Percentiles rank a stretch among this genome's conserved stretches.
Evolutionary conservation across 345 rosid species (phyloP).

Genomic region (Cardamine resedifolia): DNA sequence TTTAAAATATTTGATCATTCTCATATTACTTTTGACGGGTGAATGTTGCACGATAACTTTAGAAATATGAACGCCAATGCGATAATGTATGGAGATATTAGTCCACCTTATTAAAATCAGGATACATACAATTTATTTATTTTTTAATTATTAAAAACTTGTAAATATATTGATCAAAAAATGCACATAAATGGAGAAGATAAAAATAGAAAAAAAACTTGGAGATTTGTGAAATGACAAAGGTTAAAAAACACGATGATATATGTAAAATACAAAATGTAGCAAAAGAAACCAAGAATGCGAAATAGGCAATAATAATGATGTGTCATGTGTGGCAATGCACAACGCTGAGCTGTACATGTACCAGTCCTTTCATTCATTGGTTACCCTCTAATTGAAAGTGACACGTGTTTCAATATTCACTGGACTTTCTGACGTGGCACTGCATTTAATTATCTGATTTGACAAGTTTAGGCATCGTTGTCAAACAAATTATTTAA

Average conservation of each 20-base stretch:
- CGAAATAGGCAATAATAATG: conserved; percentile 20
- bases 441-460: conserved; percentile 8
- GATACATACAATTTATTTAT: no score
- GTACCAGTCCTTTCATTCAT: conserved; percentile 25
- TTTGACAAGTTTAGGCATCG: conserved; percentile 11
- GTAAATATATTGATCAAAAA: no score
- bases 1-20: no score
- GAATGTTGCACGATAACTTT: no score
- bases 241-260: neutral
- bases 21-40: no score
- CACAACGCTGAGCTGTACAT: conserved; percentile 32
- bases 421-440: conserved; percentile 10
- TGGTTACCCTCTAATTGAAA: conserved; percentile 12
- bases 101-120: no score
- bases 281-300: conserved; percentile 9
- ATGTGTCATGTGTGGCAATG: conserved; percentile 28
- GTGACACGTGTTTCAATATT: conserved; percentile 3
- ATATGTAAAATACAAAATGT: neutral
- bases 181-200: no score
- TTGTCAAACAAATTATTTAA: conserved; percentile 5
- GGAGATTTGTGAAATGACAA: no score
- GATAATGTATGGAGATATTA: no score
- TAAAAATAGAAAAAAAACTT: no score
- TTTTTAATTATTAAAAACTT: no score
- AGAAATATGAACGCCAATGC: no score